Conservation (phyloP, 2,329 filamentous ascomycete species). For the Talaromyces piceae region DNA sequence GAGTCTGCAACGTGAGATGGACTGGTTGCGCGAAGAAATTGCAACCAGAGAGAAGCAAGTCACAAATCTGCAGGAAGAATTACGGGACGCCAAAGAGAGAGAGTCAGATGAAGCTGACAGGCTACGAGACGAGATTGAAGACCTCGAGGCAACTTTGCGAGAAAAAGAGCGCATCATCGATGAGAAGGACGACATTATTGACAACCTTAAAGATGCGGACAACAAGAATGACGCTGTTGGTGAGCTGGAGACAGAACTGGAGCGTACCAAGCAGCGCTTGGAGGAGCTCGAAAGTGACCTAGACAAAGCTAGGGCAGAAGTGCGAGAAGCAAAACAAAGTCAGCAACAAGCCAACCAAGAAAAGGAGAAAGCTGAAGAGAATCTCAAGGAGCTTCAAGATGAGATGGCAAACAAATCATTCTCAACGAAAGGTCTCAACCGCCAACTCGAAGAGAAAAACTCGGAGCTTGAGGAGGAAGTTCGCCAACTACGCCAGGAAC, state of each 20-base stretch:
- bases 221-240: constrained; percentile 35
- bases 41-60: constrained; percentile 40
- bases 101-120: constrained; percentile 54
- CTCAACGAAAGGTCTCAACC: constrained; percentile 64
- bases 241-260: constrained; percentile 45
- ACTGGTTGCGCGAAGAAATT: constrained; percentile 43
- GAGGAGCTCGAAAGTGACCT: constrained; percentile 38
- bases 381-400: constrained; percentile 59
- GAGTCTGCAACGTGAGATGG: constrained; percentile 56
- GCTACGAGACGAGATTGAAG: constrained; percentile 64
- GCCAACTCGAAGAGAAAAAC: constrained; percentile 67
- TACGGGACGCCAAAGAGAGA: constrained; percentile 51
- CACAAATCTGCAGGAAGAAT: constrained; percentile 40
- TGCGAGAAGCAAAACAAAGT: constrained; percentile 38
- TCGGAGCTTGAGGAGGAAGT: constrained; percentile 60
- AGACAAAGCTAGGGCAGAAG: constrained; percentile 29
- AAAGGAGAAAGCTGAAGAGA: constrained; percentile 44
- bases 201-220: constrained; percentile 51
- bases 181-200: constrained; percentile 67
- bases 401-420: constrained; percentile 75
- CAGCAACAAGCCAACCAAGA: constrained; percentile 45
- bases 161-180: constrained; percentile 68
- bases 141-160: constrained; percentile 66
- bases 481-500: constrained; percentile 43
- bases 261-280: constrained; percentile 37